These are phyloP conservation scores for Rhizomucor miehei DNA, from an alignment of 371 early-diverging fungal genomes.

Conservation along the genomic window DNA sequence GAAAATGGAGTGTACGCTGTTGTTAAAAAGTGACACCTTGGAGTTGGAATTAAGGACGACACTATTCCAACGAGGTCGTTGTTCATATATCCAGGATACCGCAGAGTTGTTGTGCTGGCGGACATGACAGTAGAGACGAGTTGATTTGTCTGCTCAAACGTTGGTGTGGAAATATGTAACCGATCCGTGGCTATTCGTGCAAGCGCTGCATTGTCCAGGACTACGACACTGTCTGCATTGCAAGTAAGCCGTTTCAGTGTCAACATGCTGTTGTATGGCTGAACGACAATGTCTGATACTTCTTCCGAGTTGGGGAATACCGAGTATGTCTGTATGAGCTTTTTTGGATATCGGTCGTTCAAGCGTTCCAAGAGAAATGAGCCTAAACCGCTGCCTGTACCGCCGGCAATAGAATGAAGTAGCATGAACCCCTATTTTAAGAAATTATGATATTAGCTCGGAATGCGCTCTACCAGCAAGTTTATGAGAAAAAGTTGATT, in stretches of 20 bases:
- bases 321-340: constrained; percentile 96
- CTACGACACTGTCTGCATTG: constrained; percentile 96
- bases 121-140: constrained; percentile 98
- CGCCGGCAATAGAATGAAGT: constrained; percentile 94
- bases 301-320: constrained; percentile 99
- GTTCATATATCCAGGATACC: constrained; percentile 99
- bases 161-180: constrained; percentile 90
- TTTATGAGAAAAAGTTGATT: too few relatives aligned
- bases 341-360: constrained; percentile 97
- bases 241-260: constrained; percentile 88
- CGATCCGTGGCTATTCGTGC: constrained; percentile 93
- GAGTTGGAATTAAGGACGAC: constrained; percentile 94
- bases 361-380: constrained; percentile 86
- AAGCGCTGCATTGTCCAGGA: constrained; percentile 95
- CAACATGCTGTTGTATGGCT: constrained; percentile 99
- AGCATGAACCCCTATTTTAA: constrained; percentile 74
- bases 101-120: constrained; percentile 95
- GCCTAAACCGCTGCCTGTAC: constrained; percentile 96
- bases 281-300: constrained; percentile 98
- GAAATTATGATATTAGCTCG: too few relatives aligned
- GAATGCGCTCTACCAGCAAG: too few relatives aligned
- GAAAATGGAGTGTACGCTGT: constrained; percentile 99
- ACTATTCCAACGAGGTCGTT: constrained; percentile 96
- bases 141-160: constrained; percentile 97
- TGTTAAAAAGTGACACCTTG: constrained; percentile 95